Base-by-base conservation (phyloP, 2,329 filamentous ascomycete genomes). In the Aspergillus terreus region DNA sequence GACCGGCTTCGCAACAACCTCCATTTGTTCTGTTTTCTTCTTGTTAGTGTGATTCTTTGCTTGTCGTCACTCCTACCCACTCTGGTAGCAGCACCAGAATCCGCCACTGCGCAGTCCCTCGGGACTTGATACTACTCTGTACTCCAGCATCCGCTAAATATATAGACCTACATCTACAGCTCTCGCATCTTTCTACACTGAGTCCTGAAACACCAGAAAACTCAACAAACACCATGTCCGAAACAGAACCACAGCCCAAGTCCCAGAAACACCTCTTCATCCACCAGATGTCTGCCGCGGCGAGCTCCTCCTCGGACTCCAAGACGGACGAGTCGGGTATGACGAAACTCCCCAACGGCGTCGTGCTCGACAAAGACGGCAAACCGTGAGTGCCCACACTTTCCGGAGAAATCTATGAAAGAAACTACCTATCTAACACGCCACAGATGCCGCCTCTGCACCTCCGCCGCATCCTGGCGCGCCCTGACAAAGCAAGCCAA, bases 291-390 rank as follows among this genome's bases (percentile, higher is more conserved):
- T 40, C 54, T 23, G 44, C 46, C n/a, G 32, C 57, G 23, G 49
- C 57, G n/a, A 55, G 53, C 35, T 55, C 57, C 4, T 56, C 61
- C 5, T 55, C 58, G 15, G 56, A 59, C 23, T 41, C 62, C 11
- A 57, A 60, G 54, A 6, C n/a, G 9, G 59, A 67, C 33, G 56
- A 58, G 32, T 32, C 49, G 6, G 14, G 54, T 25, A 62, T 68
- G 50, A 54, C 63, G 25, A 66, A 66, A 32, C 57, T 70, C 17
- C 71, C 73, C n/a, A 75, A 72, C 43, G 75, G 75, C n/a, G 71
- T 77, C n/a, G 72, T 78, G 2, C 64, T 78, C 44, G 76, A 71
- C 51, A 75, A 76, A 56, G 74, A 78, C 63, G 76, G 76, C 49
- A 78, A 78, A 62, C 76, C 76, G 76, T 78, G 14, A 42, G 40